Evolutionary conservation across 306 rosid genomes (phyloP), one percentile per base, ranked within the genome.

Genomic region (Oxytropis ochrocephala): DNA sequence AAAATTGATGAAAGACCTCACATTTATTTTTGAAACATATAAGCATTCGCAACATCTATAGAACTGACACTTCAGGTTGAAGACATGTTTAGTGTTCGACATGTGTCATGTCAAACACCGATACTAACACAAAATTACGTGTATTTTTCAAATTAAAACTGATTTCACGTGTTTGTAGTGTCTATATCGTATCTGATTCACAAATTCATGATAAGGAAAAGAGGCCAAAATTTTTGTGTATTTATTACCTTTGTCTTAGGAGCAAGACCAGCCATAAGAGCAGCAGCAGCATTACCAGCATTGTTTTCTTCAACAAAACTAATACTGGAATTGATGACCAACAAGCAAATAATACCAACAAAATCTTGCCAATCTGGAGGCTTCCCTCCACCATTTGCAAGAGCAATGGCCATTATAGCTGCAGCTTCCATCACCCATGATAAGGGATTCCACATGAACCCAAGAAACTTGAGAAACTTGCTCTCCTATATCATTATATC

Each of bases 341-440:
- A 65, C 82, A 95, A 69, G 74, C 92, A 85, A 16, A 91, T 3
- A 61, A 95, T 95, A 70, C 97, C 99, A 1, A 95, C 86, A 67
- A 95, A 95, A 72, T 95, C 99, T 67, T 91, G 90, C 99, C 99
- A 95, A 84, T 95, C 99, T 5, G 99, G 99, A 47, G 97, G 91
- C 84, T 64, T 60, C 24, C 95, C 93, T 0, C 39, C 86, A 0
- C 99, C 99, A 53, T 95, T 95, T 38, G 99, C 99, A 44, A 95
- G 87, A 48, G 88, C 99, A 85, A 95, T 95, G 0, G 99, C 97
- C 99, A 95, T 95, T 0, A 95, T 6, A 55, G 97, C 99, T 35
- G 99, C 99, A 84, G 96, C 84, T 81, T 91, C 99, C 99, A 95
- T 95, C 72, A 91, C 99, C 99, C 99, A 95, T 78, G 99, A 95